These are phyloP conservation scores for Carex arenaria DNA, from an alignment of 202 grass and related monocot genomes.

Conservation along the genomic window DNA sequence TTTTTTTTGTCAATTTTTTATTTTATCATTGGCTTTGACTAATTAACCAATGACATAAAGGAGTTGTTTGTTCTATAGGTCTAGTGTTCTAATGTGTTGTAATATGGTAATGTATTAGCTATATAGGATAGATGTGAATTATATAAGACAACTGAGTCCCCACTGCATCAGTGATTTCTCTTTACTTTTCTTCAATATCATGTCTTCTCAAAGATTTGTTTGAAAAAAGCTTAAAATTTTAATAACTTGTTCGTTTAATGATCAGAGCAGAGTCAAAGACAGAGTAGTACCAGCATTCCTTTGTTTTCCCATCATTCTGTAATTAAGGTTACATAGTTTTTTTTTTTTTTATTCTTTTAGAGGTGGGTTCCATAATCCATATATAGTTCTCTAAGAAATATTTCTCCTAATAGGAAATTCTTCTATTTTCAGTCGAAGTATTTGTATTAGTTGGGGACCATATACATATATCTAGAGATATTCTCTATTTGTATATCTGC, in stretches of 20 bases:
- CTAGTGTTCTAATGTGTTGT: neutral
- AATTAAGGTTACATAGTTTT: neutral
- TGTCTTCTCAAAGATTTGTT: neutral
- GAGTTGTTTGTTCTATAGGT: neutral
- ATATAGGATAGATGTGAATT: slow-evolving; percentile 26
- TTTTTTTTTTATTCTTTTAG: neutral
- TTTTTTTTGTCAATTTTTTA: slow-evolving; percentile 5
- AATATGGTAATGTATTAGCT: slow-evolving; percentile 13
- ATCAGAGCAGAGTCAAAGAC: neutral
- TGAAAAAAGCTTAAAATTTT: neutral
- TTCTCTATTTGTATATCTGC: neutral
- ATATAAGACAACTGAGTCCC: neutral
- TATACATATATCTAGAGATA: neutral
- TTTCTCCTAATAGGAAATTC: neutral
- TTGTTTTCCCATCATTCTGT: neutral
- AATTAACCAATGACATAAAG: neutral
- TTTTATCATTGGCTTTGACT: slow-evolving; percentile 15
- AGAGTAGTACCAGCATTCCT: neutral
- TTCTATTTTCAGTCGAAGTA: neutral
- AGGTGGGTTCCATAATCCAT: neutral
- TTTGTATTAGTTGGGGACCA: neutral
- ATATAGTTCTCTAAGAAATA: neutral
- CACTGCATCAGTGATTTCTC: slow-evolving; percentile 4
- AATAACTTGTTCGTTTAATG: neutral
- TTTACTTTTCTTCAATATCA: neutral